phyloP scores from a whole-genome alignment of 257 asterid species.

The Voacanga thouarsii region DNA sequence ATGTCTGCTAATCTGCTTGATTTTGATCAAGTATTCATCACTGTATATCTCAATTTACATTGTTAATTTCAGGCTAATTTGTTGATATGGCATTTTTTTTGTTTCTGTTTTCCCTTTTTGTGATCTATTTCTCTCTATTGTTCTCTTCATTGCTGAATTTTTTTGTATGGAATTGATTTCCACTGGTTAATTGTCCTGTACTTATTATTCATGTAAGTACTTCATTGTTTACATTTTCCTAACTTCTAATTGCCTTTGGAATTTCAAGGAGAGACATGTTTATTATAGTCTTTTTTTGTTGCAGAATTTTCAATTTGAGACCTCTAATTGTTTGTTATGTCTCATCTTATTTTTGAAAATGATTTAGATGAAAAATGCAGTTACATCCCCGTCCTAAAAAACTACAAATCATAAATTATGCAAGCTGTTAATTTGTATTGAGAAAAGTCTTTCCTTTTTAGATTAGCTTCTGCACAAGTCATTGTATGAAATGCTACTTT shows the following conservation, averaged over 20 bases:
- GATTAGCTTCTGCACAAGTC: too few species aligned
- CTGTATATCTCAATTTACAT: background rate
- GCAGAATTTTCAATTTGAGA: background rate
- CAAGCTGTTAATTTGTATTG: too few species aligned
- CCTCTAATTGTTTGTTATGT: background rate
- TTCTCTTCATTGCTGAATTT: background rate
- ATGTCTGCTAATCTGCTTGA: background rate
- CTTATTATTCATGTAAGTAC: conserved; percentile 80
- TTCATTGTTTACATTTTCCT: background rate
- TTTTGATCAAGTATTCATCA: background rate
- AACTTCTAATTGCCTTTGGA: background rate
- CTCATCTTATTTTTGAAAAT: background rate
- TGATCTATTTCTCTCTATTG: background rate
- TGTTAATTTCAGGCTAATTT: background rate
- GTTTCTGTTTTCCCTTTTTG: too few species aligned
- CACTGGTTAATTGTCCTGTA: conserved; percentile 41
- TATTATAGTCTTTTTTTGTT: background rate
- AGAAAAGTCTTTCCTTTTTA: too few species aligned
- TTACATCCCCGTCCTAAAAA: too few species aligned
- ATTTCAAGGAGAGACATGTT: background rate
- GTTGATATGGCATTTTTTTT: background rate
- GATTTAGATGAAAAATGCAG: background rate
- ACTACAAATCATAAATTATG: too few species aligned
- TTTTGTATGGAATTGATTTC: background rate
- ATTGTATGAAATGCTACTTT: too few species aligned